Base-by-base conservation (phyloP, 164 flowering plant genomes). In the Nymphaea thermarum region DNA sequence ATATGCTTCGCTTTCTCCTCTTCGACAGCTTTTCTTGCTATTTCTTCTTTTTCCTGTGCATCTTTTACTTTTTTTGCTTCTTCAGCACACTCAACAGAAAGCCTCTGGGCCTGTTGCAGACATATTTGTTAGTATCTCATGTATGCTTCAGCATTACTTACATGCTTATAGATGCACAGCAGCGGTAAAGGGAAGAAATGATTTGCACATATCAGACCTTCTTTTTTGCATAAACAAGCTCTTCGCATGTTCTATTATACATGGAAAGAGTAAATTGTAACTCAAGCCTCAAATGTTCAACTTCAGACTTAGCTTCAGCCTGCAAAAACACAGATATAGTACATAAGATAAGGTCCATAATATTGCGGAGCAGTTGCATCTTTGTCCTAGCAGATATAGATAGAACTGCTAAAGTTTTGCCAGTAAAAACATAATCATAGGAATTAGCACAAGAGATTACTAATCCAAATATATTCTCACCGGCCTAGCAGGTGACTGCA, bases 231-330 rank as follows among this genome's bases (percentile, higher is more conserved):
- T 76, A 77, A 43, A 81, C 84, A 63, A 90, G 81, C 41, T 90
- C 88, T 75, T 83, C 79, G 78, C 96, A 88, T 64, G 91, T 82
- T 73, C 66, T 79, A 69, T 75, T 81, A 72, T 90, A 92, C 93
- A 86, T 76, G 41, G 75, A 63, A 67, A 83, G 60, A 14, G 90
- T 84, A 64, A 71, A 76, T 47, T 72, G 81, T 60, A 92, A 71
- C 73, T 92, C 90, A 12, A 68, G 68, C 47, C 77, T 82, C 75
- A 92, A 75, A 60, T 67, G 45, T 68, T 80, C 87, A 51, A 82
- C 68, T 76, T 87, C 96, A 67, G 70, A 75, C 74, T 83, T 78
- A 70, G 77, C 73, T 60, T 74, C 81, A 63, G 69, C 72, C 88
- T 88, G 84, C 74, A 76, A 1, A 65, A 68, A 43, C 14, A 64